A percentile compares a stretch with the other conserved stretches of the same genome.
These are phyloP conservation scores for Draba incana DNA, from an alignment of 345 rosid genomes.

Conservation along the genomic window DNA sequence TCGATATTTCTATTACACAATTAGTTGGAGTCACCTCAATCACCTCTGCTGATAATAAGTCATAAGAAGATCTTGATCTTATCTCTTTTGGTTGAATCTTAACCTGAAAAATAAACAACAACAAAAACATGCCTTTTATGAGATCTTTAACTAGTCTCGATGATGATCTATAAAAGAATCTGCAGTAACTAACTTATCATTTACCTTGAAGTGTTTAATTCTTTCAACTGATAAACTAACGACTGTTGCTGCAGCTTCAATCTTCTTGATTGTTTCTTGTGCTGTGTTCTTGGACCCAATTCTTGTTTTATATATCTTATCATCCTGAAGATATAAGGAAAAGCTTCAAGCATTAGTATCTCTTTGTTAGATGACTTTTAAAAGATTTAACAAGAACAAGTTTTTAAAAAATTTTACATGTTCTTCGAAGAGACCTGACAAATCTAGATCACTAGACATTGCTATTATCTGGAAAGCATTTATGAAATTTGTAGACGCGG, in stretches of 20 bases:
- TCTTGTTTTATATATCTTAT: slow-evolving; percentile 63
- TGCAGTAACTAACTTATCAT: slow-evolving; percentile 17
- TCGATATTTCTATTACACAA: slow-evolving; percentile 86
- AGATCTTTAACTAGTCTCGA: background rate
- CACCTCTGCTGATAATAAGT: slow-evolving; percentile 82
- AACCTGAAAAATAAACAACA: slow-evolving; percentile 49
- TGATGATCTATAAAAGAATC: slow-evolving; percentile 10
- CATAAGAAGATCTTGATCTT: slow-evolving; percentile 60
- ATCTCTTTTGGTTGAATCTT: slow-evolving; percentile 65
- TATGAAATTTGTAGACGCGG: slow-evolving; percentile 67
- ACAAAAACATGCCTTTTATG: background rate
- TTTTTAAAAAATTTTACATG: slow-evolving; percentile 43
- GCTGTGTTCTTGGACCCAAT: slow-evolving; percentile 70
- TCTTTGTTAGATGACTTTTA: slow-evolving; percentile 6
- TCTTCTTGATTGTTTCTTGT: slow-evolving; percentile 74
- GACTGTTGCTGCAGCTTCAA: slow-evolving; percentile 78
- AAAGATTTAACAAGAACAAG: slow-evolving; percentile 3
- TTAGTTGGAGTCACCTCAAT: slow-evolving; percentile 81
- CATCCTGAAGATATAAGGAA: slow-evolving; percentile 50
- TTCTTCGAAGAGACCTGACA: slow-evolving; percentile 89
- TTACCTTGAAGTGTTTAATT: slow-evolving; percentile 63
- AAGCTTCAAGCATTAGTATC: background rate
- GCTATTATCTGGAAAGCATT: slow-evolving; percentile 93
- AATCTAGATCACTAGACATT: slow-evolving; percentile 90
- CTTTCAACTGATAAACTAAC: slow-evolving; percentile 64